phyloP scores from a whole-genome alignment of 306 rosid species.

The Heteromeles arbutifolia region DNA sequence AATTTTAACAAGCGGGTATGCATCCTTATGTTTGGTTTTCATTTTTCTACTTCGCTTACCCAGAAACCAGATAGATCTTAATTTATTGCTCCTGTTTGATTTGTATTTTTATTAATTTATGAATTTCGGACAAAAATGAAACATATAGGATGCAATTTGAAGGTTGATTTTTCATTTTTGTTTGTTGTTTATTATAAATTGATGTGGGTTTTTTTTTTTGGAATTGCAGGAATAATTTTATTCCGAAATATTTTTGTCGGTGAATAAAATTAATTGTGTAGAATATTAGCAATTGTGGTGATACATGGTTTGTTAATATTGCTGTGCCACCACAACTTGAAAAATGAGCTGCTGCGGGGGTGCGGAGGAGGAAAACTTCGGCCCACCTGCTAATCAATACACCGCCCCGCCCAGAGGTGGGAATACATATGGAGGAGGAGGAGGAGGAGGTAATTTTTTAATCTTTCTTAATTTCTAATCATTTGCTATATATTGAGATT shows the following conservation, averaged over 20 bases:
- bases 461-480: background rate
- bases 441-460: conserved; percentile 31
- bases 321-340: conserved; percentile 27
- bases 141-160: background rate
- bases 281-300: background rate
- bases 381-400: conserved; percentile 60
- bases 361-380: conserved; percentile 61
- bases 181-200: background rate
- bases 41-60: background rate
- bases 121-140: background rate
- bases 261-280: background rate
- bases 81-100: background rate
- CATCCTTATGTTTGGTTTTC: background rate
- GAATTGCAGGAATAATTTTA: background rate
- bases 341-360: conserved; percentile 85
- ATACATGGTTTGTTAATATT: conserved; percentile 38
- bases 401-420: conserved; percentile 64
- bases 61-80: background rate
- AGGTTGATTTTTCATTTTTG: background rate
- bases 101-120: background rate
- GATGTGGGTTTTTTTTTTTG: background rate
- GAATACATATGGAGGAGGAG: conserved; percentile 52
- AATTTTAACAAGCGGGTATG: background rate
- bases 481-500: background rate
- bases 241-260: background rate